Percentiles rank a stretch among this genome's conserved stretches.
phyloP scores from a whole-genome alignment of 805 yeast genomes.

The Wickerhamomyces bovis region DNA sequence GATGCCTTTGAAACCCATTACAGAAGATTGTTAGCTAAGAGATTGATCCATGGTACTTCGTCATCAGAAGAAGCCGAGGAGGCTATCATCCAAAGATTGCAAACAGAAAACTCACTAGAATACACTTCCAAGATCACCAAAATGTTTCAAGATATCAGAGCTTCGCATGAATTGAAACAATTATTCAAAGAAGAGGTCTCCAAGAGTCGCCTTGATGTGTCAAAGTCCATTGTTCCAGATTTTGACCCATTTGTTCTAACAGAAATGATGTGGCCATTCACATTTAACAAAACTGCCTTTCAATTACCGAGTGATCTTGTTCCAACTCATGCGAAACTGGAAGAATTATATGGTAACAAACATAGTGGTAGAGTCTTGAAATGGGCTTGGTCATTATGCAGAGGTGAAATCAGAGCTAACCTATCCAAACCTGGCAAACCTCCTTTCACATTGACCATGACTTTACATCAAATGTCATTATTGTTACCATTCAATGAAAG shows the following conservation, averaged over 20 bases:
- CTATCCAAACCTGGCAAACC: conserved; percentile 75
- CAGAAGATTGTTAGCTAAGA: conserved; percentile 80
- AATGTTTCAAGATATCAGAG: conserved; percentile 91
- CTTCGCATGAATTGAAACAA: conserved; percentile 70
- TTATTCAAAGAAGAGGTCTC: conserved; percentile 45
- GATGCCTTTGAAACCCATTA: conserved; percentile 94
- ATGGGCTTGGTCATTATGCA: conserved; percentile 95
- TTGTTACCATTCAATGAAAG: conserved; percentile 74
- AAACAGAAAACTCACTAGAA: conserved; percentile 84
- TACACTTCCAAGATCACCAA: conserved; percentile 90
- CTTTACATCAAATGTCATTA: conserved; percentile 83
- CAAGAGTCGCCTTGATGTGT: conserved; percentile 26
- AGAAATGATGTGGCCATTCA: conserved; percentile 83
- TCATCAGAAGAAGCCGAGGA: conserved; percentile 80
- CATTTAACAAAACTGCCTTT: conserved; percentile 32
- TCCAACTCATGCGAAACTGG: conserved; percentile 60
- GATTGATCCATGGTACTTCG: conserved; percentile 83
- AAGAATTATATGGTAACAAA: conserved; percentile 59
- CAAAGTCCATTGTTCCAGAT: conserved; percentile 36
- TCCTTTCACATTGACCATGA: conserved; percentile 74
- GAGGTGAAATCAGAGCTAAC: conserved; percentile 87
- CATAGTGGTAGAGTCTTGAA: conserved; percentile 85
- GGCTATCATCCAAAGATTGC: conserved; percentile 74
- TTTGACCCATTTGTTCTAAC: conserved; percentile 78
- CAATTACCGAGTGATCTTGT: conserved; percentile 64